These are phyloP conservation scores for Pinus tabuliformis DNA, from an alignment of 75 land plant species.

Conservation along the genomic window DNA sequence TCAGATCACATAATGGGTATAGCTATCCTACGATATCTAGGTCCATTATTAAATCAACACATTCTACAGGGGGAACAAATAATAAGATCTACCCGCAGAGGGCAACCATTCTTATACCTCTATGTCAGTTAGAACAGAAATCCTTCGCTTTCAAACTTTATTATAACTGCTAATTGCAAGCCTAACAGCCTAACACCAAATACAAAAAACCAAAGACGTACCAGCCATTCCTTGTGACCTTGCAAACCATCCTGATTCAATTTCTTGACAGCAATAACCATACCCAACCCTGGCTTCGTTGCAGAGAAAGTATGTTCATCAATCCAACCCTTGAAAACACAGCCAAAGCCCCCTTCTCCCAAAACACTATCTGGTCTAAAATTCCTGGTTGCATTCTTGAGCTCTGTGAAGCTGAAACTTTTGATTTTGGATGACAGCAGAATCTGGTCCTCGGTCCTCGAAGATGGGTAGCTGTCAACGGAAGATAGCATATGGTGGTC, in stretches of 20 bases:
- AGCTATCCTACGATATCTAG: no score
- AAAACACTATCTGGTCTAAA: slow-evolving; percentile 35
- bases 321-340: slow-evolving; percentile 36
- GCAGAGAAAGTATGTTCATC: slow-evolving; percentile 21
- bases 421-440: slow-evolving; percentile 24
- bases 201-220: slow-evolving; percentile 8
- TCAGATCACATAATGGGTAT: no score
- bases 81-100: no score
- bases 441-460: slow-evolving; percentile 26
- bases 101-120: no score
- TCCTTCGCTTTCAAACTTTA: no score
- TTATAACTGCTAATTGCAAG: no score
- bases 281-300: slow-evolving; percentile 30
- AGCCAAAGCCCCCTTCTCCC: slow-evolving; percentile 37
- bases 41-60: no score
- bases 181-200: no score
- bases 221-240: slow-evolving; percentile 51
- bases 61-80: no score
- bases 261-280: slow-evolving; percentile 40
- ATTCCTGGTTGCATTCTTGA: slow-evolving; percentile 36
- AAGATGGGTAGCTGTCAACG: slow-evolving; percentile 11
- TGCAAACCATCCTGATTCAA: slow-evolving; percentile 38
- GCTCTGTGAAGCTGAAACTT: slow-evolving; percentile 30
- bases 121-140: no score
- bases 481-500: not conserved